phyloP scores from a whole-genome alignment of 768 basidiomycete species.

The Macrolepiota fuliginosa region DNA sequence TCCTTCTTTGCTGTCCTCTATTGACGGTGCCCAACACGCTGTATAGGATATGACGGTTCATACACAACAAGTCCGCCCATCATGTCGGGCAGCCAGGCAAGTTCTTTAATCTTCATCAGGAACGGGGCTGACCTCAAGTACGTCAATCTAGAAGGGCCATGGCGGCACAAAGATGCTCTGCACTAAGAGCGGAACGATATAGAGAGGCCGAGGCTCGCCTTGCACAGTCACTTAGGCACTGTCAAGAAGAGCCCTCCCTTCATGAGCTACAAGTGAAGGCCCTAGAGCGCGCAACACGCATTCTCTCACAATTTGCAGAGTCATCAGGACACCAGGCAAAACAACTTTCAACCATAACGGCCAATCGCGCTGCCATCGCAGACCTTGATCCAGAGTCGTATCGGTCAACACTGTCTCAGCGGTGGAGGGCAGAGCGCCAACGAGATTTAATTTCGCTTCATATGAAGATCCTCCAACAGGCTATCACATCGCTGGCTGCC shows the following conservation, averaged over 20 bases:
- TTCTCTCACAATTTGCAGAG: constrained; percentile 6
- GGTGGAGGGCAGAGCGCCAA: constrained; percentile 5
- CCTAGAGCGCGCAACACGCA: background rate
- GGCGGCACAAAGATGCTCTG: background rate
- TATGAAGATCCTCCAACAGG: constrained; percentile 4
- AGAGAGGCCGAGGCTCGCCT: constrained; percentile 7
- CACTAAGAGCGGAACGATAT: constrained; percentile 7
- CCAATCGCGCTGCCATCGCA: background rate
- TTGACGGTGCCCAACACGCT: background rate
- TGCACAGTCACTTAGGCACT: background rate
- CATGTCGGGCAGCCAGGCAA: background rate
- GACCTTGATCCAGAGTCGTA: constrained; percentile 3
- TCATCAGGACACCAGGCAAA: background rate
- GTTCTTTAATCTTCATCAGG: background rate
- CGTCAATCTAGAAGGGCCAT: background rate
- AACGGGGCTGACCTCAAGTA: background rate
- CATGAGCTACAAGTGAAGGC: constrained; percentile 4
- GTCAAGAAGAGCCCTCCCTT: constrained; percentile 3
- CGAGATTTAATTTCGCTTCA: constrained; percentile 3
- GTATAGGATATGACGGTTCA: background rate
- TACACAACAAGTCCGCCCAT: background rate
- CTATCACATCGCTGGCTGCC: background rate
- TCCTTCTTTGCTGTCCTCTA: background rate
- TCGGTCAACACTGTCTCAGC: constrained; percentile 4
- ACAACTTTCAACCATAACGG: background rate